A percentile compares a stretch with the other conserved stretches of the same genome.
These are phyloP conservation scores for Conticribra guillardii DNA, from an alignment of 108 stramenopile genomes.

Conservation along the genomic window DNA sequence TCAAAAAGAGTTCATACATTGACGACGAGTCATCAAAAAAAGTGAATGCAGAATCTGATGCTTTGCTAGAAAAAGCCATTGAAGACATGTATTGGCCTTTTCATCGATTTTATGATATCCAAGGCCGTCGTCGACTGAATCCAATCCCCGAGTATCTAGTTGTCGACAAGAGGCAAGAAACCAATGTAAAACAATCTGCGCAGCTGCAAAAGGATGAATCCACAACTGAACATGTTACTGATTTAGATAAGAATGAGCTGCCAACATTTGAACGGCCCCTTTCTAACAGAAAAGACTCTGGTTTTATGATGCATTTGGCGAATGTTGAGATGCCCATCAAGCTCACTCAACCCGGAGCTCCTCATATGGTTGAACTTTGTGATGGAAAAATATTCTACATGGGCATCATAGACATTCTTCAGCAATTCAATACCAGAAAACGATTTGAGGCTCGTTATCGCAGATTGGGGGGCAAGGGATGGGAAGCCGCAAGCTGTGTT, in stretches of 20 bases:
- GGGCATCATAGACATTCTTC: conserved; percentile 97
- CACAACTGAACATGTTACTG: neutral
- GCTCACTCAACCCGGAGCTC: conserved; percentile 51
- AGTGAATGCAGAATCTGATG: conserved; percentile 46
- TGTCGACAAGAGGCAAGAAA: conserved; percentile 8
- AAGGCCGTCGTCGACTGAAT: conserved; percentile 71
- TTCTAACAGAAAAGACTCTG: conserved; percentile 83
- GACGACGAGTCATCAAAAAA: conserved; percentile 12
- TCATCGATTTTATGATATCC: conserved; percentile 77
- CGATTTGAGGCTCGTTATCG: conserved; percentile 80
- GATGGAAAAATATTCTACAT: conserved; percentile 92
- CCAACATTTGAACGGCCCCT: conserved; percentile 69
- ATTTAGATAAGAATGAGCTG: too few relatives aligned
- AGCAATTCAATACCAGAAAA: conserved; percentile 94
- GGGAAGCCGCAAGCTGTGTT: conserved; percentile 82
- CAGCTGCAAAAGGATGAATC: neutral
- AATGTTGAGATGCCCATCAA: conserved; percentile 56
- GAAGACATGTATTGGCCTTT: conserved; percentile 92
- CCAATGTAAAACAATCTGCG: neutral
- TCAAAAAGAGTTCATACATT: conserved; percentile 10
- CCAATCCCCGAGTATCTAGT: conserved; percentile 47
- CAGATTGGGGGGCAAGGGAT: conserved; percentile 55
- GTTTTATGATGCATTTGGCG: conserved; percentile 86
- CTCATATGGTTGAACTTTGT: conserved; percentile 58
- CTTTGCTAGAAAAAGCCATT: conserved; percentile 71